Base-by-base conservation (phyloP, 306 rosid species). In the Dryas drummondii region DNA sequence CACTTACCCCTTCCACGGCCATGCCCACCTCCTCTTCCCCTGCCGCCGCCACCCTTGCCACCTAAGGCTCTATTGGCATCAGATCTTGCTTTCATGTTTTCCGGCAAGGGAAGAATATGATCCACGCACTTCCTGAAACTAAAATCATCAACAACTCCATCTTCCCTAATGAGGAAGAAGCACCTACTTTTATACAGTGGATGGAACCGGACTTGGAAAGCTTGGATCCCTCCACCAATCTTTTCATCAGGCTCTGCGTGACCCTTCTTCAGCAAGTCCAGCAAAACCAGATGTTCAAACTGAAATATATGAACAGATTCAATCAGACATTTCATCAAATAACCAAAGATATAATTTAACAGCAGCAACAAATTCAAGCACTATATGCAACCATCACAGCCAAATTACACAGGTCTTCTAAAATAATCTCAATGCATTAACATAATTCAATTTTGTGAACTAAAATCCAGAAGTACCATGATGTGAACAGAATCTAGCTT, bases 101-200 rank as follows among this genome's bases (percentile, higher is more conserved):
- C 93, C 4, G 98, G 98, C 86, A 94, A 77, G 52, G 96, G 94
- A 71, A 86, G 88, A 50, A 94, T 91, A 45, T 71, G 87, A 82
- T 94, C 87, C 50, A 91, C 94, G 47, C 97, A 94, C 85, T 91
- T 94, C 42, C 98, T 83, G 84, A 91, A 94, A 88, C 98, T 89
- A 71, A 94, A 94, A 73, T 94, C 97, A 76, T 94, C 96, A 11
- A 57, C 70, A 5, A 90, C 82, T 45, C 63, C 88, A 76, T 94
- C 94, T 66, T 81, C 86, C 80, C 94, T 85, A 40, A 91, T 44
- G 73, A 93, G 91, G 90, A 88, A 89, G 87, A 88, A 89, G 83
- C 97, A 93, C 80, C 85, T 88, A 59, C 92, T 91, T 76, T 83
- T 89, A 86, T 90, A 91, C 66, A n/a, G 19, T 3, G 98, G 91